These are phyloP conservation scores for Aspergillus sp. DNA, from an alignment of 2,329 filamentous ascomycete genomes.

Conservation along the genomic window DNA sequence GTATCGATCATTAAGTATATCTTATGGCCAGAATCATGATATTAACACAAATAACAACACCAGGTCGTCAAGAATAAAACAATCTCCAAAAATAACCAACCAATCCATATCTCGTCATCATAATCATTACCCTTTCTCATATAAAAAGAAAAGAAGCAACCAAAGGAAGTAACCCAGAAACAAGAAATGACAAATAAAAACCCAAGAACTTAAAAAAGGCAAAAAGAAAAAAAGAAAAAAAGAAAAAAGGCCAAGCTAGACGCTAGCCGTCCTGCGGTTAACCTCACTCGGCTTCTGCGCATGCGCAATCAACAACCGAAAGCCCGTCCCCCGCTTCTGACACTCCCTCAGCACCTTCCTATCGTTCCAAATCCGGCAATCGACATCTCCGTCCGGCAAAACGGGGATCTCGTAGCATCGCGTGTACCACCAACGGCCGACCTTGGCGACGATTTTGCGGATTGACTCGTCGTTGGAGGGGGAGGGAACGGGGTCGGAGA, in stretches of 20 bases:
- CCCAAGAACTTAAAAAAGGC: neutral
- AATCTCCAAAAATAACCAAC: too few species aligned
- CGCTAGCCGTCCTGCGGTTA: slow-evolving; percentile 39
- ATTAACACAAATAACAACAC: too few species aligned
- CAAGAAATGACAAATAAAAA: neutral
- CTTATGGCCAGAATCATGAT: too few species aligned
- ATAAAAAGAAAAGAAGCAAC: neutral
- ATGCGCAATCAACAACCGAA: slow-evolving; percentile 86
- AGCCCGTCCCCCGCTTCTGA: slow-evolving; percentile 75
- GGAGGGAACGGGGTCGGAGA: slow-evolving; percentile 63
- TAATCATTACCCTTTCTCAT: neutral
- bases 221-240: too few species aligned
- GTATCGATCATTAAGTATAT: too few species aligned
- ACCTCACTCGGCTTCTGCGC: slow-evolving; percentile 64
- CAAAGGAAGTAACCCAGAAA: neutral
- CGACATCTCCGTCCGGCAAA: slow-evolving; percentile 41
- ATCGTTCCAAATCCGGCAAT: slow-evolving; percentile 72
- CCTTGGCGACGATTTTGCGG: slow-evolving; percentile 82
- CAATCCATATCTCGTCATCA: neutral
- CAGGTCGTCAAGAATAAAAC: too few species aligned
- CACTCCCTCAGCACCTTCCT: slow-evolving; percentile 71
- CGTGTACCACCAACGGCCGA: slow-evolving; percentile 94
- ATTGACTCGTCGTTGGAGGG: slow-evolving; percentile 73
- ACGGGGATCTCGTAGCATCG: slow-evolving; percentile 76
- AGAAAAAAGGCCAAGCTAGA: slow-evolving; percentile 21